phyloP scores from a whole-genome alignment of 139 green algal genomes.

The Choricystis sp. region DNA sequence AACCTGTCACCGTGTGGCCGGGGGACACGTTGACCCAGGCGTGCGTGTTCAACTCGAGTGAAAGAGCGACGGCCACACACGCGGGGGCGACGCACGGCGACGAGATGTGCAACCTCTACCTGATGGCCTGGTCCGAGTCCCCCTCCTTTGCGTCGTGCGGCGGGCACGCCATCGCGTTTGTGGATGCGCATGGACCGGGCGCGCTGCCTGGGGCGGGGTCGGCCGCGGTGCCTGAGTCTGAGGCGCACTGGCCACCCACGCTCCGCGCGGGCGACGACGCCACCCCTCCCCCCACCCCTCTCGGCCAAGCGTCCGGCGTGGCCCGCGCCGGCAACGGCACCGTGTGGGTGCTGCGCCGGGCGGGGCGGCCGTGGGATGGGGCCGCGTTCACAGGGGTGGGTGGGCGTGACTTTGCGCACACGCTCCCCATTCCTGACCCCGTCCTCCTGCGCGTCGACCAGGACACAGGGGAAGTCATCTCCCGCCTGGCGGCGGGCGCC shows the following conservation, averaged over 20 bases:
- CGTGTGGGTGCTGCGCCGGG: conserved; percentile 58
- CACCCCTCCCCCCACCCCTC: not conserved
- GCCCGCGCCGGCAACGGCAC: conserved; percentile 15
- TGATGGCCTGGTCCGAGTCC: conserved; percentile 39
- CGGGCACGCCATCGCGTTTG: not conserved
- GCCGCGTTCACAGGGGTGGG: conserved; percentile 19
- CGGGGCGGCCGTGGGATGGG: conserved; percentile 24
- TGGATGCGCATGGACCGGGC: conserved; percentile 2
- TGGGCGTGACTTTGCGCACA: not conserved
- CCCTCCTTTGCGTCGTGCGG: conserved; percentile 28
- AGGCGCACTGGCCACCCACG: conserved; percentile 3
- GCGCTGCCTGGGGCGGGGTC: not conserved
- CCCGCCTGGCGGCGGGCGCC: conserved; percentile 22
- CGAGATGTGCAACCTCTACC: conserved; percentile 92
- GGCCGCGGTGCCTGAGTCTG: conserved; percentile 1
- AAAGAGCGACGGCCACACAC: conserved; percentile 10
- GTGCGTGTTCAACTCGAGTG: conserved; percentile 62
- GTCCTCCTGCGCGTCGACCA: not conserved
- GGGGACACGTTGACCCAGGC: conserved; percentile 32
- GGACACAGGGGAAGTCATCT: conserved; percentile 1
- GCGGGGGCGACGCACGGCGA: conserved; percentile 19
- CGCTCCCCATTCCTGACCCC: not conserved
- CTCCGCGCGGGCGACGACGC: not conserved
- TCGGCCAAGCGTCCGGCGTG: conserved; percentile 23
- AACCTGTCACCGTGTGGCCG: conserved; percentile 14